A percentile compares a stretch with the other conserved stretches of the same genome.
Evolutionary conservation across 208 protist genomes (phyloP).

Genomic region (Strigomonas galati): DNA sequence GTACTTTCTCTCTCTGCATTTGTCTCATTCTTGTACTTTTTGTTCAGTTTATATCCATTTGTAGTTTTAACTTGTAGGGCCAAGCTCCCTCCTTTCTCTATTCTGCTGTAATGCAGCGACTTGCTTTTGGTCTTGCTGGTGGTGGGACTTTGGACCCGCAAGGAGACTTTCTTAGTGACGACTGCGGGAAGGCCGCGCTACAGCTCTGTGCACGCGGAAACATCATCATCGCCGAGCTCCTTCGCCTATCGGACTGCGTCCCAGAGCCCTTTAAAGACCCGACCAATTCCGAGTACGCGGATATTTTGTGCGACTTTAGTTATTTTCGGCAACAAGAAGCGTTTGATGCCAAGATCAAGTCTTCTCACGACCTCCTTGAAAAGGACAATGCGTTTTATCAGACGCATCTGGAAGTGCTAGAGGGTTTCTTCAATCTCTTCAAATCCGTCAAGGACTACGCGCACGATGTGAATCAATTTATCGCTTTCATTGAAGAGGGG

Average conservation of each 20-base stretch:
- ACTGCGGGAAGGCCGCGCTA: constrained; percentile 91
- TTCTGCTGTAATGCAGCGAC: neutral
- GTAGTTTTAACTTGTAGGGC: no score
- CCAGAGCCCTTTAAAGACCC: constrained; percentile 80
- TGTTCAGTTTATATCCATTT: no score
- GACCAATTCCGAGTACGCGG: constrained; percentile 51
- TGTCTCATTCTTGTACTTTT: no score
- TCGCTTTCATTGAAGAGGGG: constrained; percentile 91
- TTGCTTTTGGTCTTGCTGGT: neutral
- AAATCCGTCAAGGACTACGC: constrained; percentile 96
- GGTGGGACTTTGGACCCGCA: neutral
- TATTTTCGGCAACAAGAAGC: constrained; percentile 85
- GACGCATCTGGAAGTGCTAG: constrained; percentile 94
- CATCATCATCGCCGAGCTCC: constrained; percentile 92
- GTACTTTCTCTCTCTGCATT: no score
- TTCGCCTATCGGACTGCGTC: constrained; percentile 89
- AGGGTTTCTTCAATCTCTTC: constrained; percentile 96
- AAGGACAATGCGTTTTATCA: constrained; percentile 77
- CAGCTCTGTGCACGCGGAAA: constrained; percentile 89
- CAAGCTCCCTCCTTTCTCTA: no score
- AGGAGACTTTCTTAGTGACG: constrained; percentile 78
- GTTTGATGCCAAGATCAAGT: constrained; percentile 78
- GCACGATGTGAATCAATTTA: constrained; percentile 87
- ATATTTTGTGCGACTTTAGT: constrained; percentile 93
- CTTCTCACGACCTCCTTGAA: constrained; percentile 47